A percentile compares a stretch with the other conserved stretches of the same genome.
Evolutionary conservation across 345 rosid genomes (phyloP).

Genomic region (Kandelia obovata): DNA sequence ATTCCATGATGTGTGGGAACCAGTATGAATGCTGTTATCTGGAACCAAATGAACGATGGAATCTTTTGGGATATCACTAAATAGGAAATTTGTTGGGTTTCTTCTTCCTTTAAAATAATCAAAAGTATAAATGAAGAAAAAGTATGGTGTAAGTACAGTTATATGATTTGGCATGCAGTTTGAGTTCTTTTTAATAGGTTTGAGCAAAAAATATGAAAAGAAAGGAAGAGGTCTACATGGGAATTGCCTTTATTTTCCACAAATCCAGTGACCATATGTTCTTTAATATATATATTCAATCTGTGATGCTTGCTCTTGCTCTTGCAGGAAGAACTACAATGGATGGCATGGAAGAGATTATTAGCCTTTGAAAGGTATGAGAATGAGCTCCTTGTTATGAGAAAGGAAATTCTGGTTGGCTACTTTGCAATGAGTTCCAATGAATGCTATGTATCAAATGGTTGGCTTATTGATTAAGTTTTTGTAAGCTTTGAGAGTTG

Average conservation of each 20-base stretch:
- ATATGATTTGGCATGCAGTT: background rate
- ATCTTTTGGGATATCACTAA: too few species aligned
- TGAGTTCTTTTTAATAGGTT: background rate
- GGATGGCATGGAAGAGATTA: conserved; percentile 92
- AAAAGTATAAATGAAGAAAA: too few species aligned
- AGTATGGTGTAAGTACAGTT: background rate
- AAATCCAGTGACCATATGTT: background rate
- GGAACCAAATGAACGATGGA: background rate
- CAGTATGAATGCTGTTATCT: background rate
- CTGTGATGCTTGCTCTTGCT: conserved; percentile 9
- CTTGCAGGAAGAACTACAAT: conserved; percentile 80
- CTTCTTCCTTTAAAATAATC: too few species aligned
- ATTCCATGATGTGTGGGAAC: background rate
- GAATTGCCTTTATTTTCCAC: background rate
- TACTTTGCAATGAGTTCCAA: background rate
- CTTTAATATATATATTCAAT: background rate
- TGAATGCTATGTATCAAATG: background rate
- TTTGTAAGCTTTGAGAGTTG: background rate
- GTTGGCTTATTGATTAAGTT: background rate
- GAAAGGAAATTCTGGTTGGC: background rate
- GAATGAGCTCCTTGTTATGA: background rate
- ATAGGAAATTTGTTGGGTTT: too few species aligned
- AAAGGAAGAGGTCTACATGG: background rate
- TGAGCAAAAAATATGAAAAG: background rate
- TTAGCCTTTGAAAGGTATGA: conserved; percentile 84